A percentile compares a stretch with the other conserved stretches of the same genome.
Evolutionary conservation across 345 rosid species (phyloP).

Genomic region (Iberis pinnata): DNA sequence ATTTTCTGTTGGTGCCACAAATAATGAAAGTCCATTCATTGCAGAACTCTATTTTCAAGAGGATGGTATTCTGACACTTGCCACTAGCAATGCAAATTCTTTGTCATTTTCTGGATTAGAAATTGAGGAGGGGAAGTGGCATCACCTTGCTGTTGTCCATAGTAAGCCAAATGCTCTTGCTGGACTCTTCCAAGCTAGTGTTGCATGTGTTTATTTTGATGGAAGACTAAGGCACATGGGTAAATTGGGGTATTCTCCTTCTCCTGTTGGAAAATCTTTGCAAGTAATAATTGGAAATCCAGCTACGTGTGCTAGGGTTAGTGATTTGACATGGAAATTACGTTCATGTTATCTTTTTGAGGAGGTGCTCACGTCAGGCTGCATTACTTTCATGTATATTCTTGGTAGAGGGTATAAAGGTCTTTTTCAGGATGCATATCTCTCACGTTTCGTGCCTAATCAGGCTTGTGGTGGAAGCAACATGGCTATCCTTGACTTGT

Average conservation of each 20-base stretch:
- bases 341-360: constrained; percentile 98
- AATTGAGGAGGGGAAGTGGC: constrained; percentile 93
- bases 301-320: constrained; percentile 61
- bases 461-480: constrained; percentile 99
- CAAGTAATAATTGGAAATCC: constrained; percentile 96
- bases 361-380: constrained; percentile 97
- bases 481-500: constrained; percentile 92
- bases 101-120: constrained; percentile 94
- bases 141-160: constrained; percentile 99
- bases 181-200: constrained; percentile 97
- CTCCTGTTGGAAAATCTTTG: constrained; percentile 89
- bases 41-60: constrained; percentile 93
- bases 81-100: constrained; percentile 85
- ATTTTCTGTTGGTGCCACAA: constrained; percentile 90
- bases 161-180: constrained; percentile 99
- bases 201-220: constrained; percentile 91
- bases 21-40: constrained; percentile 59
- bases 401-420: constrained; percentile 99
- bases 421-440: constrained; percentile 89
- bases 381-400: constrained; percentile 91
- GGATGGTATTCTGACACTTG: constrained; percentile 88
- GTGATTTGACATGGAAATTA: constrained; percentile 81
- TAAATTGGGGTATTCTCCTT: constrained; percentile 94
- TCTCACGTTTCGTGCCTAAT: constrained; percentile 89
- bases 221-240: constrained; percentile 97